Percentiles rank a stretch among this genome's conserved stretches.
phyloP scores from a whole-genome alignment of 2,329 filamentous ascomycete species.

The Ustulina deusta region DNA sequence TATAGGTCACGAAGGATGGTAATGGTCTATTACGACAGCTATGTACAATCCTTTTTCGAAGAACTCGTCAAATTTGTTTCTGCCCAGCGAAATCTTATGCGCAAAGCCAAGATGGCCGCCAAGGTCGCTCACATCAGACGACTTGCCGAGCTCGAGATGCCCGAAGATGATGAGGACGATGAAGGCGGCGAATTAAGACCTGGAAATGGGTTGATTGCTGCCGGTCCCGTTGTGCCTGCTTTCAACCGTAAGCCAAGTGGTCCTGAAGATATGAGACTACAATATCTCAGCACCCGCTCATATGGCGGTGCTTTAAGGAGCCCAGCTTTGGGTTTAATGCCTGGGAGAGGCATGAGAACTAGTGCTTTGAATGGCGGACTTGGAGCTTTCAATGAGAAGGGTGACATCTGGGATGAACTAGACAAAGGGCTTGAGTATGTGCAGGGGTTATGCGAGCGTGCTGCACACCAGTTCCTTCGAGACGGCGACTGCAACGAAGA shows the following conservation, averaged over 20 bases:
- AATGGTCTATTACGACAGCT: slow-evolving; percentile 92
- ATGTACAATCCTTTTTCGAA: slow-evolving; percentile 86
- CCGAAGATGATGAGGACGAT: slow-evolving; percentile 59
- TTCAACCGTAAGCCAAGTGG: slow-evolving; percentile 32
- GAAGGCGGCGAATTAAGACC: slow-evolving; percentile 48
- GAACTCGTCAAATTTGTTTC: slow-evolving; percentile 85
- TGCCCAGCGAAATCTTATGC: slow-evolving; percentile 82
- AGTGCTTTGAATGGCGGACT: slow-evolving; percentile 46
- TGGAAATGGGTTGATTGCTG: slow-evolving; percentile 44
- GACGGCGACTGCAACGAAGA: slow-evolving; percentile 87
- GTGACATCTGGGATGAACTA: slow-evolving; percentile 75
- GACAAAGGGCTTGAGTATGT: slow-evolving; percentile 84
- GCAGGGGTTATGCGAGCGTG: slow-evolving; percentile 85
- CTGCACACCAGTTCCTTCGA: slow-evolving; percentile 89
- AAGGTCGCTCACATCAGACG: slow-evolving; percentile 75
- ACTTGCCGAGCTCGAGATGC: slow-evolving; percentile 69
- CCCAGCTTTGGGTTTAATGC: slow-evolving; percentile 42
- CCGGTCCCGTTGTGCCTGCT: slow-evolving; percentile 35
- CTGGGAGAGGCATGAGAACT: slow-evolving; percentile 44
- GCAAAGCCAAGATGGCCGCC: slow-evolving; percentile 87
- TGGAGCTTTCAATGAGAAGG: slow-evolving; percentile 48
- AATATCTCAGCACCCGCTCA: slow-evolving; percentile 55
- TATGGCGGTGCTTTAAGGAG: slow-evolving; percentile 51
- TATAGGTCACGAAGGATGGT: slow-evolving; percentile 81
- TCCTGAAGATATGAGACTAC: slow-evolving; percentile 50